phyloP scores from a whole-genome alignment of 441 rosid species.

The Croton laevigatus region DNA sequence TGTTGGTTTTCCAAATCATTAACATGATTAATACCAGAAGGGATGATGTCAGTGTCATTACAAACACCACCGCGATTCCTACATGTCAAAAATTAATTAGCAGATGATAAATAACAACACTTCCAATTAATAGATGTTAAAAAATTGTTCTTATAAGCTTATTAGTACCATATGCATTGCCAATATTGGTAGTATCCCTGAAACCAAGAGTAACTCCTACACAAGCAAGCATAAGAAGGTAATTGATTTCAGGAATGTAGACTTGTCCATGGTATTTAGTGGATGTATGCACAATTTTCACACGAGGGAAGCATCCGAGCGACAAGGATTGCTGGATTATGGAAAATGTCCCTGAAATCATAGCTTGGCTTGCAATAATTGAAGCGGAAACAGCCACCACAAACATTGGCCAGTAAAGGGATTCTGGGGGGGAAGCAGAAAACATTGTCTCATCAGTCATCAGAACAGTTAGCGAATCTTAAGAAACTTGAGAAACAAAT shows the following conservation, averaged over 20 bases:
- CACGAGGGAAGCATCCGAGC: slow-evolving; percentile 55
- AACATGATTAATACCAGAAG: slow-evolving; percentile 51
- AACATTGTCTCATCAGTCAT: neutral
- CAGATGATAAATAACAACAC: too few relatives aligned
- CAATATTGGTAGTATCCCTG: slow-evolving; percentile 40
- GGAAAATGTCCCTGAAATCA: slow-evolving; percentile 60
- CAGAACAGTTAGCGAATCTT: neutral
- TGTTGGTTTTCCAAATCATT: slow-evolving; percentile 55
- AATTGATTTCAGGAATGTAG: slow-evolving; percentile 54
- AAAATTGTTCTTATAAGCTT: neutral
- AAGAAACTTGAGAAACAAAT: neutral
- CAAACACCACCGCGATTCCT: slow-evolving; percentile 62
- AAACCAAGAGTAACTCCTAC: slow-evolving; percentile 43
- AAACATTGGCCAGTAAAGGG: slow-evolving; percentile 54
- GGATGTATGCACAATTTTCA: slow-evolving; percentile 55
- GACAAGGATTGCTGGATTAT: slow-evolving; percentile 57
- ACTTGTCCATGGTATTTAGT: slow-evolving; percentile 49
- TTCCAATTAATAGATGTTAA: too few relatives aligned
- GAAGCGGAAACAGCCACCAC: slow-evolving; percentile 44
- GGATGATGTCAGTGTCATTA: slow-evolving; percentile 48
- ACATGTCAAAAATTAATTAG: neutral
- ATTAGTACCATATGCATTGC: slow-evolving; percentile 54
- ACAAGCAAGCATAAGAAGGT: slow-evolving; percentile 53
- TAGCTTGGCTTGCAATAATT: slow-evolving; percentile 53
- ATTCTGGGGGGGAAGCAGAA: slow-evolving; percentile 7